These are phyloP conservation scores for Neurospora tetraspora DNA, from an alignment of 495 filamentous ascomycete species.

Conservation along the genomic window DNA sequence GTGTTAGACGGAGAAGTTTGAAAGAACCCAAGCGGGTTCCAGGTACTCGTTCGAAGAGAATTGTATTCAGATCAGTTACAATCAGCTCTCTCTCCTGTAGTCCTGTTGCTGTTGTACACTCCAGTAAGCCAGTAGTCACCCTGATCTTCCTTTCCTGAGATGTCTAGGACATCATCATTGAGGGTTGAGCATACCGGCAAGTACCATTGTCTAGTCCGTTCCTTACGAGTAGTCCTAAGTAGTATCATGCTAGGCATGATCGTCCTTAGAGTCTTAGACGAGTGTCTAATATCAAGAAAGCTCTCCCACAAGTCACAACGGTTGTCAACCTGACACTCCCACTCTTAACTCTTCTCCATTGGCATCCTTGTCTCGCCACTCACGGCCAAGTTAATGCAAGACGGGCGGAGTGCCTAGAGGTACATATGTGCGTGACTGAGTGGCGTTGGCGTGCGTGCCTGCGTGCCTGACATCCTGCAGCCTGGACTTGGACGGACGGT, in stretches of 20 bases:
- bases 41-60: background rate
- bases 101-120: background rate
- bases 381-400: background rate
- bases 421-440: background rate
- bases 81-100: background rate
- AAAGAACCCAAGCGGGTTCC: background rate
- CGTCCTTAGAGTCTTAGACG: background rate
- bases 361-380: background rate
- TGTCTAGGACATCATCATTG: background rate
- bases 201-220: background rate
- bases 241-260: background rate
- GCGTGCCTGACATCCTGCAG: background rate
- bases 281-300: background rate
- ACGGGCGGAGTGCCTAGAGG: background rate
- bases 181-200: background rate
- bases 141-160: background rate
- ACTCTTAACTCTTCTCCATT: background rate
- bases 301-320: background rate
- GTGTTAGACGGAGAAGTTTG: background rate
- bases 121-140: background rate
- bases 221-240: background rate
- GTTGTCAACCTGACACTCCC: background rate
- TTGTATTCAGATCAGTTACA: background rate
- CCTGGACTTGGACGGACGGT: background rate
- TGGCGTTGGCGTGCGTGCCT: background rate